A percentile compares a stretch with the other conserved stretches of the same genome.
Evolutionary conservation across 495 filamentous ascomycete species (phyloP).

Genomic region (Collariella sp.): DNA sequence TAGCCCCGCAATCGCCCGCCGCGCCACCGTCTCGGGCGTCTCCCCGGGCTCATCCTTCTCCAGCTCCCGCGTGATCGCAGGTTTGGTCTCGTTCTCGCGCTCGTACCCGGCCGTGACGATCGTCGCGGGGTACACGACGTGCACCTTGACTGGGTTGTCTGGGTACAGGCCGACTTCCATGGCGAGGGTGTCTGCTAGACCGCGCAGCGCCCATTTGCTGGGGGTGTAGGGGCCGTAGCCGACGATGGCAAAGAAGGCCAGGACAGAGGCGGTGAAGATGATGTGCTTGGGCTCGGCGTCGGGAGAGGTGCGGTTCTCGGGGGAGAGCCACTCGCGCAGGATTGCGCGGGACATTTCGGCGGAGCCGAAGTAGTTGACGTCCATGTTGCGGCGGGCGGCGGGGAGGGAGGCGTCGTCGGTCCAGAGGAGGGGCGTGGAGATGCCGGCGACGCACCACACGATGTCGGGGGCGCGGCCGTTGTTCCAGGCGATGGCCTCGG

Average conservation of each 20-base stretch:
- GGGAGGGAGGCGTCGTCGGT: constrained; percentile 54
- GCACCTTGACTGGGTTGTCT: constrained; percentile 59
- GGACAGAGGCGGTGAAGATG: constrained; percentile 74
- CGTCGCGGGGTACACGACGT: constrained; percentile 76
- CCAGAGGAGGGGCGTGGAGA: constrained; percentile 68
- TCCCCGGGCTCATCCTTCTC: constrained; percentile 76
- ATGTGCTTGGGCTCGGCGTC: constrained; percentile 56
- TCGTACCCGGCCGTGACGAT: constrained; percentile 70
- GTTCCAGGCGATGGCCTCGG: constrained; percentile 79
- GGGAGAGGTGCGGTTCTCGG: constrained; percentile 29
- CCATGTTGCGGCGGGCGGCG: constrained; percentile 68
- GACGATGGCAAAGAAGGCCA: constrained; percentile 64
- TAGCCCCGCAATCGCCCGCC: constrained; percentile 56
- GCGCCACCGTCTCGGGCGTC: constrained; percentile 68
- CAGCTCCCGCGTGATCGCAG: constrained; percentile 66
- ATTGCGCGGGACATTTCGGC: constrained; percentile 74
- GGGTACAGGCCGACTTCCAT: constrained; percentile 81
- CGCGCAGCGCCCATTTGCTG: constrained; percentile 75
- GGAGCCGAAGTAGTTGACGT: constrained; percentile 85
- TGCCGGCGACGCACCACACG: constrained; percentile 87
- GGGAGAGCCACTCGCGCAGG: constrained; percentile 51
- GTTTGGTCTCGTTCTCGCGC: constrained; percentile 73
- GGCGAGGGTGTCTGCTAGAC: constrained; percentile 69
- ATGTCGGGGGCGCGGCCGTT: constrained; percentile 63
- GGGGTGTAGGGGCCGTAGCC: constrained; percentile 87